phyloP scores from a whole-genome alignment of 768 basidiomycete genomes.

The Neoboletus magnificus region DNA sequence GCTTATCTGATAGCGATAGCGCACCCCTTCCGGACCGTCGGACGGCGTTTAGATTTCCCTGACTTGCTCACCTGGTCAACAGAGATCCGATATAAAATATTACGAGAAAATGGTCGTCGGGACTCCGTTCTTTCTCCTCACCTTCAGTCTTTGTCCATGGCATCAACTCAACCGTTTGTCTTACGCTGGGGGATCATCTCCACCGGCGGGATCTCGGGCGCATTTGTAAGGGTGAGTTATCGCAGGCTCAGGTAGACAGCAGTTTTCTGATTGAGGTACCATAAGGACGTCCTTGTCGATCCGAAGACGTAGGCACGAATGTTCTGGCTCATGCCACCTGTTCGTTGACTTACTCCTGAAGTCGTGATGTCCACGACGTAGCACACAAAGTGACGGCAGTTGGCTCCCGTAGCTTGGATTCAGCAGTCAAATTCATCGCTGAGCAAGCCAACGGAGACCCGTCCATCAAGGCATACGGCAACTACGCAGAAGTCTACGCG shows the following conservation, averaged over 20 bases:
- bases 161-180: conserved; percentile 34
- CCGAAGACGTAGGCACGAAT: conserved; percentile 58
- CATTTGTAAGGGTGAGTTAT: conserved; percentile 59
- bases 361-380: conserved; percentile 65
- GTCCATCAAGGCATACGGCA: conserved; percentile 64
- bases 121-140: neutral
- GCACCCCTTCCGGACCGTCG: conserved; percentile 3
- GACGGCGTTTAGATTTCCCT: neutral
- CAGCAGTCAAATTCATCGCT: conserved; percentile 68
- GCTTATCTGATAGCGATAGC: conserved; percentile 7
- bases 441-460: conserved; percentile 47
- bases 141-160: conserved; percentile 11
- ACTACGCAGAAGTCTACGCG: conserved; percentile 69
- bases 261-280: conserved; percentile 1
- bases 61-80: conserved; percentile 6
- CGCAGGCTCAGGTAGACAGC: neutral
- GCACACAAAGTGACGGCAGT: conserved; percentile 69
- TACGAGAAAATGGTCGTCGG: neutral
- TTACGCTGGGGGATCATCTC: conserved; percentile 88
- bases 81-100: conserved; percentile 3
- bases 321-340: neutral
- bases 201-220: conserved; percentile 67
- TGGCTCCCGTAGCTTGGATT: conserved; percentile 68
- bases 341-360: conserved; percentile 23
- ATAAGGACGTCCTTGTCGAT: conserved; percentile 71